These are phyloP conservation scores for Neoascochyta sp. DNA, from an alignment of 2,329 filamentous ascomycete genomes.

Conservation along the genomic window DNA sequence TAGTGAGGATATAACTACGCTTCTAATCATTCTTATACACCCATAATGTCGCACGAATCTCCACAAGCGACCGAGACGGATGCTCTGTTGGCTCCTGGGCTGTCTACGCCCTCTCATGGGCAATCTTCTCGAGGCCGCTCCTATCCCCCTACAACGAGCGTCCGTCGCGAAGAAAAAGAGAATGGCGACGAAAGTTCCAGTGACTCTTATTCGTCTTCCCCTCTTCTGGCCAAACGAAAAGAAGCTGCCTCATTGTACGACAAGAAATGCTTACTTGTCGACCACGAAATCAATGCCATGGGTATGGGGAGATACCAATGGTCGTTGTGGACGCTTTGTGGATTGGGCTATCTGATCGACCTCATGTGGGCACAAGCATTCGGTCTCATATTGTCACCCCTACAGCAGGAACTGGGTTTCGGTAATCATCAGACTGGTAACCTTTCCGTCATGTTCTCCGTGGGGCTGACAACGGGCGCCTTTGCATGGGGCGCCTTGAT, in stretches of 20 bases:
- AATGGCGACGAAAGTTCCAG: too few relatives aligned
- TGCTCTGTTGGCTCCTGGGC: constrained; percentile 4
- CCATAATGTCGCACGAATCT: constrained; percentile 1
- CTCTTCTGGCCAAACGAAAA: too few relatives aligned
- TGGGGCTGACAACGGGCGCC: constrained; percentile 54
- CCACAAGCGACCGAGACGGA: constrained; percentile 5
- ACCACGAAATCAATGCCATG: constrained; percentile 50
- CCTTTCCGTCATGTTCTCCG: constrained; percentile 54
- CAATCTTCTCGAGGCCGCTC: too few relatives aligned
- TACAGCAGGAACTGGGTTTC: constrained; percentile 58
- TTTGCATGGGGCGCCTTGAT: constrained; percentile 56
- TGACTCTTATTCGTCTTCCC: too few relatives aligned
- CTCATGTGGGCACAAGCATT: constrained; percentile 58
- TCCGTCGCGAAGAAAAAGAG: too few relatives aligned
- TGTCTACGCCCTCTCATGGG: constrained; percentile 2
- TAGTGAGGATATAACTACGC: too few relatives aligned
- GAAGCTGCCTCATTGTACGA: constrained; percentile 36
- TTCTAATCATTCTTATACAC: too few relatives aligned
- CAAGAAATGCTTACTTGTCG: constrained; percentile 45
- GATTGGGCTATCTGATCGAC: constrained; percentile 55
- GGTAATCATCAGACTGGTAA: constrained; percentile 44
- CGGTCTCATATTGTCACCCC: constrained; percentile 51
- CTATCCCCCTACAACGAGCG: too few relatives aligned
- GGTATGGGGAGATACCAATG: constrained; percentile 55
- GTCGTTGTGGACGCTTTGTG: constrained; percentile 52